These are phyloP conservation scores for Melanopsichium pennsylvanicum DNA, from an alignment of 1,284 basidiomycete genomes.

Conservation along the genomic window DNA sequence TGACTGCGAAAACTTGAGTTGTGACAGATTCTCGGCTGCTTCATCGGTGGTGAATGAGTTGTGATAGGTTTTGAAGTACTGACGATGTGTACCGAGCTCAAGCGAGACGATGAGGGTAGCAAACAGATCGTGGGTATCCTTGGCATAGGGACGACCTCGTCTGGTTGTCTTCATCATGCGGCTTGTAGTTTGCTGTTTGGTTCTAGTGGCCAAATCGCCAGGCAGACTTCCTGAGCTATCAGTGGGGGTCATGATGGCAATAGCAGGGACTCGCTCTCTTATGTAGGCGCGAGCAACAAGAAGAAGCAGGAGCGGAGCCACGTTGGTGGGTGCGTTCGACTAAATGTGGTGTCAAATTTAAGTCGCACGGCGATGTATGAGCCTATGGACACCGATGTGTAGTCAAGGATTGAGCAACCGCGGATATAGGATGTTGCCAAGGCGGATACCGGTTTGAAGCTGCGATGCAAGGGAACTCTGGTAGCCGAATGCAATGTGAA, in stretches of 20 bases:
- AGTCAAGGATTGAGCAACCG: slow-evolving; percentile 1
- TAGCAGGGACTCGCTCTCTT: slow-evolving; percentile 1
- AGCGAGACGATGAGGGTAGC: slow-evolving; percentile 95
- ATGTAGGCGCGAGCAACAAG: slow-evolving; percentile 2
- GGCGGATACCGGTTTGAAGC: no score
- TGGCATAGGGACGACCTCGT: slow-evolving; percentile 56
- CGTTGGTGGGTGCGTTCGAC: background rate
- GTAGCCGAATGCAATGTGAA: background rate
- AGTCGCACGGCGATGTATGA: no score
- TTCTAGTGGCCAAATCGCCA: slow-evolving; percentile 45
- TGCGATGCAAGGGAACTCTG: background rate
- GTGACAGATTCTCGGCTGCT: slow-evolving; percentile 89
- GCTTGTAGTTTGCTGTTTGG: slow-evolving; percentile 58
- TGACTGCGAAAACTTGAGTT: slow-evolving; percentile 98
- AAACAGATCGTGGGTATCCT: slow-evolving; percentile 97
- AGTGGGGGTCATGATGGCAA: slow-evolving; percentile 29
- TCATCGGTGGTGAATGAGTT: slow-evolving; percentile 98
- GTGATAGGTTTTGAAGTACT: slow-evolving; percentile 92
- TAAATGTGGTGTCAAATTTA: no score
- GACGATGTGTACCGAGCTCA: slow-evolving; percentile 85
- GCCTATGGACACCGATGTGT: no score
- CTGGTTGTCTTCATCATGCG: slow-evolving; percentile 63
- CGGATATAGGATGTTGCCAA: background rate
- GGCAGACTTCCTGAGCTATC: slow-evolving; percentile 44
- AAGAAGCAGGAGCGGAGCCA: background rate